Percentiles rank a stretch among this genome's conserved stretches.
Conservation (phyloP, 768 basidiomycete genomes). For the Amanita subjunquillea region DNA sequence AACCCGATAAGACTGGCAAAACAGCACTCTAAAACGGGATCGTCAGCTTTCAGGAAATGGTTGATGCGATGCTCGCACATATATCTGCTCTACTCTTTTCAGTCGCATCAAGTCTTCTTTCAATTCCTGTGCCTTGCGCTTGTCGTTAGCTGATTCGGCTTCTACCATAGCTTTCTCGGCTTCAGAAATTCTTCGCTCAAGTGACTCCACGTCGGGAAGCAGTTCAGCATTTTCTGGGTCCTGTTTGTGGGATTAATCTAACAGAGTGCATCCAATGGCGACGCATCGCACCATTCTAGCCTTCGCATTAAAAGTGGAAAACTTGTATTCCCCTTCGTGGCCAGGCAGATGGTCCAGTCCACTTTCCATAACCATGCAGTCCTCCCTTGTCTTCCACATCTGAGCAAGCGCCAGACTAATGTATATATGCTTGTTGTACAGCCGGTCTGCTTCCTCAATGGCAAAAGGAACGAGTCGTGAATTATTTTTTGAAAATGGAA, state of each 20-base stretch:
- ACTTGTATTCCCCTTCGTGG: conserved; percentile 44
- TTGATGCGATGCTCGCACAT: conserved; percentile 44
- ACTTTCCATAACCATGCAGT: conserved; percentile 89
- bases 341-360: conserved; percentile 78
- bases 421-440: conserved; percentile 88
- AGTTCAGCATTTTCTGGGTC: conserved; percentile 53
- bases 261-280: conserved; percentile 1
- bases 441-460: conserved; percentile 88
- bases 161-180: conserved; percentile 39
- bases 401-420: conserved; percentile 82
- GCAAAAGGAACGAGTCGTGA: conserved; percentile 83
- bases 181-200: conserved; percentile 70
- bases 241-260: conserved; percentile 17
- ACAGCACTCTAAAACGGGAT: conserved; percentile 52
- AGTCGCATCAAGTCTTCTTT: conserved; percentile 80
- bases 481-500: conserved; percentile 73
- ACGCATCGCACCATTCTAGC: conserved; percentile 16
- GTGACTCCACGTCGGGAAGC: conserved; percentile 60
- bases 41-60: background rate
- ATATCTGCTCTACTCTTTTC: conserved; percentile 86
- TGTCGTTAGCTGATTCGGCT: conserved; percentile 41
- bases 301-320: conserved; percentile 34
- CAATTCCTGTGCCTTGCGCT: conserved; percentile 53
- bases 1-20: conserved; percentile 75
- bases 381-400: conserved; percentile 93